Percentiles rank a stretch among this genome's conserved stretches.
phyloP scores from a whole-genome alignment of 805 yeast genomes.

The Kodamaea sagamina region DNA sequence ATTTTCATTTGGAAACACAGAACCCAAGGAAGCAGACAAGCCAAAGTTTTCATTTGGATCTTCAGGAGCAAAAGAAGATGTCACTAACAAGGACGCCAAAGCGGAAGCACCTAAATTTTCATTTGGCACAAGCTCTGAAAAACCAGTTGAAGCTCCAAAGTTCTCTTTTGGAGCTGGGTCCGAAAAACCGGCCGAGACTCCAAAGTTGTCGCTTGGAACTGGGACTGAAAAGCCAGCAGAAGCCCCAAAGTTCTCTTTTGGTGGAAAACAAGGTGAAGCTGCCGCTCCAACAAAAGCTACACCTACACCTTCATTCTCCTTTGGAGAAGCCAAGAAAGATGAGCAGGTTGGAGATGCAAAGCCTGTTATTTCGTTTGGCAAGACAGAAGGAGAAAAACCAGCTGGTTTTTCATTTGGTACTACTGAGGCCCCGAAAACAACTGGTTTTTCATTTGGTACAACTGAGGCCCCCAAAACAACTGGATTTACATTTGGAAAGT shows the following conservation, averaged over 20 bases:
- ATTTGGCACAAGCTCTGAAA: constrained; percentile 1
- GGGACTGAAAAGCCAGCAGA: constrained; percentile 1
- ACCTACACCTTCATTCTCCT: constrained; percentile 18
- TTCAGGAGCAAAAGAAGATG: constrained; percentile 1
- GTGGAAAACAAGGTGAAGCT: too few species aligned
- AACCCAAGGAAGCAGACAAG: neutral
- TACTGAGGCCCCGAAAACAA: neutral
- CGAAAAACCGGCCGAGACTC: constrained; percentile 10
- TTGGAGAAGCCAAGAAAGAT: constrained; percentile 17
- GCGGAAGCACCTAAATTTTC: neutral
- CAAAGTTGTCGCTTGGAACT: constrained; percentile 14
- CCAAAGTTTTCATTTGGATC: constrained; percentile 2
- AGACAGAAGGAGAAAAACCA: constrained; percentile 6
- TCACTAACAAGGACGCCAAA: too few species aligned
- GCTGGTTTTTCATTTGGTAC: constrained; percentile 10
- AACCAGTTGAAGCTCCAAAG: constrained; percentile 14
- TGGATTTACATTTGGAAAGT: constrained; percentile 10
- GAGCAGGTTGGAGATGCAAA: constrained; percentile 7
- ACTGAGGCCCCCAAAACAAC: constrained; percentile 8
- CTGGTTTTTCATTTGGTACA: constrained; percentile 20
- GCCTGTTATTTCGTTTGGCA: constrained; percentile 17
- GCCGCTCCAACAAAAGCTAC: too few species aligned
- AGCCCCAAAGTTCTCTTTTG: neutral
- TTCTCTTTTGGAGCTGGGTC: constrained; percentile 19
- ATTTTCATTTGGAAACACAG: constrained; percentile 6